Base-by-base conservation (phyloP, 176 grass and related monocot genomes). In the Melocanna baccifera region DNA sequence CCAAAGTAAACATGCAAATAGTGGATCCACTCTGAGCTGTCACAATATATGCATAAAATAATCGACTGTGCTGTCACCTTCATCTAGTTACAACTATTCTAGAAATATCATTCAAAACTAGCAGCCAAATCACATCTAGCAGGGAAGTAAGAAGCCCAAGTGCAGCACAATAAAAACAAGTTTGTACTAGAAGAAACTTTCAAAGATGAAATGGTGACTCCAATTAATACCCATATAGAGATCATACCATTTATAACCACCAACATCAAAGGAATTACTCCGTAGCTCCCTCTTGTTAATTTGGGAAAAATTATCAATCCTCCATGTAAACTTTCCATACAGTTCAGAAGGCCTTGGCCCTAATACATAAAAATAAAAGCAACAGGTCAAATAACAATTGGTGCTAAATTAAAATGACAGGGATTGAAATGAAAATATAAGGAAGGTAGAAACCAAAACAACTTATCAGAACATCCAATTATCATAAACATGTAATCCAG, bases 261-360 rank as follows among this genome's bases (percentile, higher is more conserved):
- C 96, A 83, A 99, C 91, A 91, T 96, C 93, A 84, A 99, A 99
- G 59, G 91, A 86, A 85, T 96, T 96, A 70, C 96, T 96, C 67
- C 87, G 89, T 70, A 96, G 81, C 85, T 99, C 93, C 85, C 90
- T 96, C 86, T 99, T 99, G 65, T 92, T 95, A 71, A 99, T 95
- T 96, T 93, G 91, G 47, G 96, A 99, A 52, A 99, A 99, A 86
- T 87, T 89, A 79, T 99, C 96, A 41, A 99, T 96, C 88, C 84
- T 96, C 96, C 96, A 99, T 59, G 96, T 99, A 88, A 94, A 96
- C 75, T 89, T 96, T 50, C 91, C 90, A 87, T 85, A 99, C 48
- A 99, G 87, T 66, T 96, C 96, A 80, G 89, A 80, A 73, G 96
- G 93, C 81, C 92, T 96, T 62, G 89, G 90, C 42, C 96, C 96